Base-by-base conservation (phyloP, 164 flowering plant species). In the Piper longum region DNA sequence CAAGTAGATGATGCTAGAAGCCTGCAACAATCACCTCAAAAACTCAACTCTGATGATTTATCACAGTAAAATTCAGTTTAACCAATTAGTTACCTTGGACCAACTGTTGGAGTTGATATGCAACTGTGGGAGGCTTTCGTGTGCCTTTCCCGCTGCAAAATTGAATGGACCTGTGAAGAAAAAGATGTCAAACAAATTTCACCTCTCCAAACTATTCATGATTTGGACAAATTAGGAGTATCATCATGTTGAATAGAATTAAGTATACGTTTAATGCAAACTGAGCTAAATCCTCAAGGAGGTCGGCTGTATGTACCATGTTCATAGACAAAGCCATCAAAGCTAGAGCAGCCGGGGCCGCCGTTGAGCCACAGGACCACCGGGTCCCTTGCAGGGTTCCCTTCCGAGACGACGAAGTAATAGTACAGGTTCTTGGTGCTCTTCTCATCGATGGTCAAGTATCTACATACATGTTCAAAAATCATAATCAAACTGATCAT, bases 301-400 rank as follows among this genome's bases (percentile, higher is more conserved):
- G 36, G 36, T 26, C 36, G 36, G 36, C 36, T 26, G 36, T 26
- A 26, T 26, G 36, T 26, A 89, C 98, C 98, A 61, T 93, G 96
- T 67, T 93, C 98, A 60, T 88, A 93, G 2, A 93, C 83, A 51
- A 93, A 93, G 0, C 97, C 98, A 70, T 93, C 97, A 61, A 93
- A 88, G 81, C 98, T 93, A 14, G 98, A 93, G 76, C 98, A 93
- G 5, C 97, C 96, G 1, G 97, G 98, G 41, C 97, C 98, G 41
- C 98, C 98, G 77, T 93, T 93, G 39, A 93, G 91, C 98, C 98
- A 93, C 14, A 93, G 75, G 56, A 93, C 98, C 63, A 93, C 82
- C 39, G 92, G 97, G 73, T 88, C 97, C 72, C 80, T 67, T 0
- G 83, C 68, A 36, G 95, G 85, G 41, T 80, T 82, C 62, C 88